Conservation (phyloP, 257 asterid species). For the Plantago elongata region DNA sequence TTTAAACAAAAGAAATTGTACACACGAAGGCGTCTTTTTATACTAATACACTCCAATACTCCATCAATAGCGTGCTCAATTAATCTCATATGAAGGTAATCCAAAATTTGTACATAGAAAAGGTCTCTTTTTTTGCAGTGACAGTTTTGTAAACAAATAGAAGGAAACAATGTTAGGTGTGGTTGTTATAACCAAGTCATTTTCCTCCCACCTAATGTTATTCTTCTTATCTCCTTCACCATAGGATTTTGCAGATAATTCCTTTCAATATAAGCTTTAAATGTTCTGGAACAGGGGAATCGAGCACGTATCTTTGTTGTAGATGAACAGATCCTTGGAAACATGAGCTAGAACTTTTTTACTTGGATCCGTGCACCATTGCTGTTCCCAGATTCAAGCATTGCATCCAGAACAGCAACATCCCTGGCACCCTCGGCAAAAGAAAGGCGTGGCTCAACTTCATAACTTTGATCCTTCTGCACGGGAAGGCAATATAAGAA, state of each 20-base stretch:
- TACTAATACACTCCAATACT: constrained; percentile 26
- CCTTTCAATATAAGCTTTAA: background rate
- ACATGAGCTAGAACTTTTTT: constrained; percentile 29
- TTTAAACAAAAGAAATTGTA: no score
- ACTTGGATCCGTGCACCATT: constrained; percentile 54
- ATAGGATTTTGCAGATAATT: background rate
- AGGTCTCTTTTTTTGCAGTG: constrained; percentile 22
- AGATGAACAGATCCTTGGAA: constrained; percentile 9
- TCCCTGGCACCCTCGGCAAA: constrained; percentile 58
- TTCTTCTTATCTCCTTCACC: constrained; percentile 15
- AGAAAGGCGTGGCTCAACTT: constrained; percentile 44
- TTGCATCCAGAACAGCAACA: constrained; percentile 57
- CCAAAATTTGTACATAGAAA: background rate
- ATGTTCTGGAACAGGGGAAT: background rate
- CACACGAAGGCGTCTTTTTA: no score
- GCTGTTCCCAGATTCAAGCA: constrained; percentile 63
- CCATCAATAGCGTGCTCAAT: constrained; percentile 30
- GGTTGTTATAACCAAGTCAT: constrained; percentile 28
- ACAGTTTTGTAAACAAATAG: constrained; percentile 19
- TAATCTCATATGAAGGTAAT: background rate
- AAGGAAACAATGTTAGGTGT: constrained; percentile 31
- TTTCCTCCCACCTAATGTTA: constrained; percentile 19
- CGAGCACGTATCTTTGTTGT: background rate
- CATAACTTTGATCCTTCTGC: constrained; percentile 38
- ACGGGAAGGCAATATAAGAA: background rate